Evolutionary conservation across 768 basidiomycete genomes (phyloP), one percentile per base, ranked within the genome.

Genomic region (Leccinum aurantiacum): DNA sequence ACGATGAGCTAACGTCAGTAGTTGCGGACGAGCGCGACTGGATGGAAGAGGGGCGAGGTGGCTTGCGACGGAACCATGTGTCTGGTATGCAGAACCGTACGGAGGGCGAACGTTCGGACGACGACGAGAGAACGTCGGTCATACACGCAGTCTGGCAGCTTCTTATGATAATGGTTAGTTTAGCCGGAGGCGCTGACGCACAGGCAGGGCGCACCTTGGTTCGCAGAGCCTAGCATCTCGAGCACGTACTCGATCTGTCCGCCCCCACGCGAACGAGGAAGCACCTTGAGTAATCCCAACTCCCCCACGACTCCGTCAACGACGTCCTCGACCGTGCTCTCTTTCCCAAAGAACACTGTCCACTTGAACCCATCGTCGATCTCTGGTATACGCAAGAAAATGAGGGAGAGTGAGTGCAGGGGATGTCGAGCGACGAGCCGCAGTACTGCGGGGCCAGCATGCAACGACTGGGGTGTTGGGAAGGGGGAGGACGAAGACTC

Each of bases 11-110:
- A 0, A 83, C 84, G 25, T 78, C 74, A 31, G 85, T 84, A 24
- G 78, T 74, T 25, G 85, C 79, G 3, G 84, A 85, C 3, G 84
- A 81, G 35, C 79, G 79, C 0, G 83, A 81, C 24, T 77, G 69
- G 14, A 75, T 73, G 2, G 84, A 83, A 2, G 79, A 66, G 41
- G 74, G 76, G 0, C 84, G 83, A 7, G 85, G 81, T 60, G 85
- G 81, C 61, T 82, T 88, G 19, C 89, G 82, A 58, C 85, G 84
- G 72, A 85, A 93, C 91, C 88, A 93, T 67, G 88, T 87, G 56
- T 89, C 89, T 2, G 89, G 89, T 8, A 93, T 84, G 61, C 86
- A 89, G 57, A 92, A 81, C 27, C 81, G 79, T 67, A 89, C 84
- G 8, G 64, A 68, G 9, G 58, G 59, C 6, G 63, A 54, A 44